These are phyloP conservation scores for Pleurotus ostreatus DNA, from an alignment of 768 basidiomycete genomes.

Conservation along the genomic window DNA sequence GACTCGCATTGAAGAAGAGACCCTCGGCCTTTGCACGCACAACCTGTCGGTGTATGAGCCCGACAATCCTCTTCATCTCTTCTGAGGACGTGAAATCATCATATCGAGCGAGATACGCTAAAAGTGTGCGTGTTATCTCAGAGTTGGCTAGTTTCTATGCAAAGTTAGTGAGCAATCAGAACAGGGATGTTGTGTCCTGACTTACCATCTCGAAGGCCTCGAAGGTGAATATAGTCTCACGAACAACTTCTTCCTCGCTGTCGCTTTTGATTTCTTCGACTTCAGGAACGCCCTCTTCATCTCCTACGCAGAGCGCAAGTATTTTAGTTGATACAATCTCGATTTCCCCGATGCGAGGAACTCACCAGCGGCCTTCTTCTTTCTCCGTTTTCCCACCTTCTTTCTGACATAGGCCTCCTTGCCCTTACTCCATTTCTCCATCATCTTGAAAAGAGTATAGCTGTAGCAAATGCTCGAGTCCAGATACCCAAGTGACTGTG, in stretches of 20 bases:
- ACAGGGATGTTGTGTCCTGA: too few species aligned
- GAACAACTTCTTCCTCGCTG: constrained; percentile 59
- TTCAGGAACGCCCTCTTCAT: constrained; percentile 61
- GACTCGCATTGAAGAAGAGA: constrained; percentile 85
- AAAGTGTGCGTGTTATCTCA: constrained; percentile 79
- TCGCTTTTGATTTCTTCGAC: constrained; percentile 63
- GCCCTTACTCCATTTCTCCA: constrained; percentile 84
- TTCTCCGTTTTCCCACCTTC: constrained; percentile 50
- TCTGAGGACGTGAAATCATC: constrained; percentile 77
- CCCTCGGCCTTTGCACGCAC: constrained; percentile 91
- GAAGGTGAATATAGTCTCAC: constrained; percentile 89
- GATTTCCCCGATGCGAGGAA: constrained; percentile 9
- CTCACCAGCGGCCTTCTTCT: constrained; percentile 42
- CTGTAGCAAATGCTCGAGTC: constrained; percentile 82
- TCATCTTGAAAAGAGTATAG: constrained; percentile 81
- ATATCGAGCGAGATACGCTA: constrained; percentile 81
- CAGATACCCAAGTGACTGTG: constrained; percentile 77
- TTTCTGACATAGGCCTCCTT: constrained; percentile 73
- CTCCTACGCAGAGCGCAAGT: constrained; percentile 10
- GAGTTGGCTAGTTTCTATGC: constrained; percentile 84
- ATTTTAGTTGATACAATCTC: background rate
- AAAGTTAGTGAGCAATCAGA: constrained; percentile 8
- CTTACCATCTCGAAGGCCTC: constrained; percentile 86
- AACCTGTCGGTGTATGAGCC: constrained; percentile 86
- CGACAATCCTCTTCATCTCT: constrained; percentile 86